Evolutionary conservation across 352 stramenopile species (phyloP).

Genomic region (Phytophthora colocasiae): DNA sequence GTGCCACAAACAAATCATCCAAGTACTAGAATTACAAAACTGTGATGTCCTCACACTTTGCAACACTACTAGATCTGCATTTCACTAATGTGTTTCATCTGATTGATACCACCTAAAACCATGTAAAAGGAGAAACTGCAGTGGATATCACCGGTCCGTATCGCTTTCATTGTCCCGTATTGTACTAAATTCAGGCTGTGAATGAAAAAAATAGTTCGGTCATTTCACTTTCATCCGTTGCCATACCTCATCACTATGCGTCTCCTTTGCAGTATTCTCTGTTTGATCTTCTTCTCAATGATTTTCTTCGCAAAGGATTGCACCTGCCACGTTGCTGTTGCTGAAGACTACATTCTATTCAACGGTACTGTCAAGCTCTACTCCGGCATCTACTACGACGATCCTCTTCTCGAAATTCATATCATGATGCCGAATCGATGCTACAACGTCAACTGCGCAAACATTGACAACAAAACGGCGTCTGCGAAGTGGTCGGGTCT

Average conservation of each 20-base stretch:
- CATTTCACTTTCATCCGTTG: background rate
- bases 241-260: background rate
- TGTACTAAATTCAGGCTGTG: too few species aligned
- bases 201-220: background rate
- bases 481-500: conserved; percentile 29
- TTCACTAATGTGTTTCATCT: conserved; percentile 1
- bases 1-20: too few species aligned
- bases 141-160: too few species aligned
- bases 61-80: too few species aligned
- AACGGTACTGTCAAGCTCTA: conserved; percentile 12
- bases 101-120: conserved; percentile 3
- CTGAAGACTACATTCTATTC: conserved; percentile 13
- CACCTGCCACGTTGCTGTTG: background rate
- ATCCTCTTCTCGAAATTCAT: conserved; percentile 2
- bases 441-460: conserved; percentile 34
- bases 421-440: conserved; percentile 22
- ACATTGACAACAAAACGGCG: conserved; percentile 23
- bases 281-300: background rate
- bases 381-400: conserved; percentile 11
- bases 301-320: conserved; percentile 3
- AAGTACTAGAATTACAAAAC: too few species aligned
- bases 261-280: background rate
- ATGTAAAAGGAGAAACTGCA: conserved; percentile 10
- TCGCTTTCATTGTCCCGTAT: too few species aligned
- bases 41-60: too few species aligned